These are phyloP conservation scores for Eudorina sp. DNA, from an alignment of 139 green algal species.

Conservation along the genomic window DNA sequence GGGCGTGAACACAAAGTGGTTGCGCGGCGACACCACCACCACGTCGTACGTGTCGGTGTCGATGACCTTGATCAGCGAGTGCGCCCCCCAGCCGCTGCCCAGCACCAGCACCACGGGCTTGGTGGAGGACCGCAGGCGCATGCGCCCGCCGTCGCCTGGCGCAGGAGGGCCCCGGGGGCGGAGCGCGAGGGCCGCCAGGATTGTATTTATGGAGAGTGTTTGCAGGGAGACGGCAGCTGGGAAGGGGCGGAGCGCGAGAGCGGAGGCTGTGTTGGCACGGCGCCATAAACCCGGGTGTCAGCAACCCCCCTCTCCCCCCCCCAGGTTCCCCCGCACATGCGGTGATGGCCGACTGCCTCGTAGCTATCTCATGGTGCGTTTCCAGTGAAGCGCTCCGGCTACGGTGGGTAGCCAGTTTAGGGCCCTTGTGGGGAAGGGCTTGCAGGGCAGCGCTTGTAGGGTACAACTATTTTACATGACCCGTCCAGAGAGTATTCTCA, in stretches of 20 bases:
- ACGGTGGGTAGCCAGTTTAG: no score
- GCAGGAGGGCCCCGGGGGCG: background rate
- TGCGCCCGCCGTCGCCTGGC: slow-evolving; percentile 2
- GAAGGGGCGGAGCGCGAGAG: no score
- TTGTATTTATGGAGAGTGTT: background rate
- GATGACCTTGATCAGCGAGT: slow-evolving; percentile 72
- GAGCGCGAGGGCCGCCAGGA: background rate
- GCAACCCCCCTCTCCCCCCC: no score
- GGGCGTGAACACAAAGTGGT: slow-evolving; percentile 87
- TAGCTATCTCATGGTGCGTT: no score
- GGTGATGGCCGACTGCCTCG: no score
- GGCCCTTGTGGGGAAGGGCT: no score
- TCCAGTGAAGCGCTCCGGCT: no score
- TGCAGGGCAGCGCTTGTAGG: no score
- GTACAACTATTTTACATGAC: no score
- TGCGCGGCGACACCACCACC: slow-evolving; percentile 73
- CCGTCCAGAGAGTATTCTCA: background rate
- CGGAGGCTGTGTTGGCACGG: background rate
- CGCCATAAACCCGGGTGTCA: no score
- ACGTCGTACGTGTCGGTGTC: slow-evolving; percentile 81
- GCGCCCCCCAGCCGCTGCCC: slow-evolving; percentile 71
- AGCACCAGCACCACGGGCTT: slow-evolving; percentile 68
- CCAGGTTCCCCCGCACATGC: no score
- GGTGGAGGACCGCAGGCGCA: slow-evolving; percentile 26
- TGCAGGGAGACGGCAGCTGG: background rate